phyloP scores from a whole-genome alignment of 495 filamentous ascomycete species.

The Penicillium flavigenum region DNA sequence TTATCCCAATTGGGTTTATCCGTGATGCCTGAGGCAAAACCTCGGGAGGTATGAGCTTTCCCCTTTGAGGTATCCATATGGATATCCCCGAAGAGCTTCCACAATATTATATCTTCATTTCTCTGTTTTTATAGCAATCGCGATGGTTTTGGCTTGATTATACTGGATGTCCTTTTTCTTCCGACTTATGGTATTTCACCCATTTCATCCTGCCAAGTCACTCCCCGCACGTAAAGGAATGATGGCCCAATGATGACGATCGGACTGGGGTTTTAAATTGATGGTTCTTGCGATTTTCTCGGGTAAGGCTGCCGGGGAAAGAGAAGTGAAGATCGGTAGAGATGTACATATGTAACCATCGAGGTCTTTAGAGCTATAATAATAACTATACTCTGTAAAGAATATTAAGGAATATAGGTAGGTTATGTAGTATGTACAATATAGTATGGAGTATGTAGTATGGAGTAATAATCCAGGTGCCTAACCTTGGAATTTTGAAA shows the following conservation, averaged over 20 bases:
- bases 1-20: conserved; percentile 17
- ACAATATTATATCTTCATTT: background rate
- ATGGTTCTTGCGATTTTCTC: background rate
- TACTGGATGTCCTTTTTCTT: no score
- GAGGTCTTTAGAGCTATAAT: no score
- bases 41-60: background rate
- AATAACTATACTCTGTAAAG: no score
- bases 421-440: no score
- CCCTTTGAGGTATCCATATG: background rate
- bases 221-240: background rate
- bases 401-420: no score
- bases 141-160: background rate
- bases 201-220: background rate
- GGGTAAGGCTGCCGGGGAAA: conserved; percentile 7
- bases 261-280: background rate
- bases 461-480: background rate
- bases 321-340: background rate
- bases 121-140: background rate
- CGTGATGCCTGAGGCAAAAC: conserved; percentile 1
- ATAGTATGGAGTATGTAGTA: no score
- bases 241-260: conserved; percentile 1
- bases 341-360: no score
- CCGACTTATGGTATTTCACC: background rate
- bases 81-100: no score
- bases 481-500: background rate